Conservation (phyloP, 2,329 filamentous ascomycete species). For the Paraconiothyrium sp. region DNA sequence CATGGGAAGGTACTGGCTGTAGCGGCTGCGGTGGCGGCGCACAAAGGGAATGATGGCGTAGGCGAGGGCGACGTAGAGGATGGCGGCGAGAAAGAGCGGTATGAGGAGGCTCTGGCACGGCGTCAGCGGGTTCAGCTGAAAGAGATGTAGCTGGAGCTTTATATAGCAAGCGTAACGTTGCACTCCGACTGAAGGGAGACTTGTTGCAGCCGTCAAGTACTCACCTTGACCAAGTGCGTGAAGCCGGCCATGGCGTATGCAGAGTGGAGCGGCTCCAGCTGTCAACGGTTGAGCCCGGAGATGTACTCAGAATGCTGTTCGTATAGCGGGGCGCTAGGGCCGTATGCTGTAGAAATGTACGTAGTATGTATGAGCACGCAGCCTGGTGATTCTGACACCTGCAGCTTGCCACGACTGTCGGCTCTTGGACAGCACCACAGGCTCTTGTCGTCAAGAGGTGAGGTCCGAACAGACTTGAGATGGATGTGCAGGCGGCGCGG, state of each 20-base stretch:
- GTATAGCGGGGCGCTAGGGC: neutral
- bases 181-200: neutral
- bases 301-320: neutral
- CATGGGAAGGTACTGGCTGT: conserved; percentile 56
- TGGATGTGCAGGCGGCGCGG: conserved; percentile 10
- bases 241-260: conserved; percentile 42
- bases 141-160: conserved; percentile 6
- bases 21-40: conserved; percentile 55
- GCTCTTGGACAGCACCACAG: neutral
- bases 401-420: neutral
- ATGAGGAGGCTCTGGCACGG: conserved; percentile 53
- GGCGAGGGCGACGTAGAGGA: conserved; percentile 55
- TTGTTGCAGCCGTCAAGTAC: conserved; percentile 6
- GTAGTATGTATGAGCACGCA: neutral
- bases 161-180: neutral
- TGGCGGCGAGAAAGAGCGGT: conserved; percentile 55
- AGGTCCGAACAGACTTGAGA: conserved; percentile 25
- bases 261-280: neutral
- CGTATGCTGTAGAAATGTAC: neutral
- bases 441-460: conserved; percentile 14
- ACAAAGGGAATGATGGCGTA: conserved; percentile 55
- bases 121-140: conserved; percentile 23
- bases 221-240: conserved; percentile 47
- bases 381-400: neutral
- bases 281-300: neutral